Evolutionary conservation across 2,329 filamentous ascomycete genomes (phyloP), one percentile per base, ranked within the genome.

Genomic region (Chlorencoelia australis): DNA sequence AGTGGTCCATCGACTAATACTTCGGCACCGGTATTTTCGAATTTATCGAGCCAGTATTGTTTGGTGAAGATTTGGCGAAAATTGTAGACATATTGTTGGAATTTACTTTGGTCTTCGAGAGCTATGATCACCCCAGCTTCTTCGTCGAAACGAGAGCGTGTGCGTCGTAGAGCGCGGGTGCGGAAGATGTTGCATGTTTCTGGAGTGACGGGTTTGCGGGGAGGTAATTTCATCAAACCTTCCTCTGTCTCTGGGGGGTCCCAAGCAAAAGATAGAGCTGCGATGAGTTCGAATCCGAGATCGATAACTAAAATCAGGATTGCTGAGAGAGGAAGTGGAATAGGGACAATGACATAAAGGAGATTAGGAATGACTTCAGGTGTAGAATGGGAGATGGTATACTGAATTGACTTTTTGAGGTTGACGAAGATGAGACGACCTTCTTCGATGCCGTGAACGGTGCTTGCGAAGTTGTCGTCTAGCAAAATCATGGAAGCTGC

Each of bases 401-500:
- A 27, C 54, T 29, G 64, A 59, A 0, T 47, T 52, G 79, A 79
- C 64, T 82, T 83, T 54, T 83, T 77, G 42, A 84, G 81, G 45
- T 83, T 83, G 62, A 82, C 77, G 46, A 81, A 79, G 35, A 82
- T 66, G 24, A 79, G 65, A 27, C 79, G 71, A 9, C 79, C 79
- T 57, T 83, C 78, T 53, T 79, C 72, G 30, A 84, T 76, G 21
- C 75, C 79, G n/a, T 74, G 78, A 26, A 83, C 69, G 37, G 83
- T 84, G 18, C 80, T 86, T 8, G 85, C 82, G 54, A 93, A 93
- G 60, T 93, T 88, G 54, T 91, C 84, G 18, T 46, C 43, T 0
- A 83, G 87, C 26, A 94, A 65, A 22, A 93, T 83, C 69, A 94
- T 91, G 53, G 93, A 85, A 1, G 83, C 81, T 3, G 85, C 85